Evolutionary conservation across 345 rosid genomes (phyloP).

Genomic region (Hibiscus tridactylites): DNA sequence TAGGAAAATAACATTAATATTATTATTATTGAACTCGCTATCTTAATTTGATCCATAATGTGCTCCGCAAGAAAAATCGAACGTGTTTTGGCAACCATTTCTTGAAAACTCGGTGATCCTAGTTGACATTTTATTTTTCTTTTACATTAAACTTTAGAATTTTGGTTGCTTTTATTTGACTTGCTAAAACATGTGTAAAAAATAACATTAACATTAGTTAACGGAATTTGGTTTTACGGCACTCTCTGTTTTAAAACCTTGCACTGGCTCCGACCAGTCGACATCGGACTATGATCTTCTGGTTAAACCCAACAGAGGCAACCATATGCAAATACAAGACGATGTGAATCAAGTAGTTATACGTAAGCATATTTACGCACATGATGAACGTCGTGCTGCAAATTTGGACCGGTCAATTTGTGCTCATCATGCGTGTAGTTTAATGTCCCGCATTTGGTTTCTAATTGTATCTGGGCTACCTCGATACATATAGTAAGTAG

Average conservation of each 20-base stretch:
- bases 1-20: no score
- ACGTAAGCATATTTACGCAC: conserved; percentile 86
- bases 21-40: no score
- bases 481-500: background rate
- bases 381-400: conserved; percentile 77
- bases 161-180: conserved; percentile 8
- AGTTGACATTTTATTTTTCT: background rate
- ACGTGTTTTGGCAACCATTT: conserved; percentile 1
- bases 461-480: background rate
- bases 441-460: background rate
- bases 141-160: background rate
- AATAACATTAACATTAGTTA: no score
- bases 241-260: no score
- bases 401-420: conserved; percentile 82
- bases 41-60: background rate
- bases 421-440: conserved; percentile 86
- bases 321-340: conserved; percentile 64
- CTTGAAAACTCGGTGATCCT: background rate
- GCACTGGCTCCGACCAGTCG: no score
- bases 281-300: no score
- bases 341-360: conserved; percentile 78
- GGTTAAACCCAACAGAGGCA: conserved; percentile 3
- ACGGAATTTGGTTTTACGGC: no score
- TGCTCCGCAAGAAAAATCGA: background rate
- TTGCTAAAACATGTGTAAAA: background rate